Base-by-base conservation (phyloP, 495 filamentous ascomycete species). In the Aspergillus diversus region DNA sequence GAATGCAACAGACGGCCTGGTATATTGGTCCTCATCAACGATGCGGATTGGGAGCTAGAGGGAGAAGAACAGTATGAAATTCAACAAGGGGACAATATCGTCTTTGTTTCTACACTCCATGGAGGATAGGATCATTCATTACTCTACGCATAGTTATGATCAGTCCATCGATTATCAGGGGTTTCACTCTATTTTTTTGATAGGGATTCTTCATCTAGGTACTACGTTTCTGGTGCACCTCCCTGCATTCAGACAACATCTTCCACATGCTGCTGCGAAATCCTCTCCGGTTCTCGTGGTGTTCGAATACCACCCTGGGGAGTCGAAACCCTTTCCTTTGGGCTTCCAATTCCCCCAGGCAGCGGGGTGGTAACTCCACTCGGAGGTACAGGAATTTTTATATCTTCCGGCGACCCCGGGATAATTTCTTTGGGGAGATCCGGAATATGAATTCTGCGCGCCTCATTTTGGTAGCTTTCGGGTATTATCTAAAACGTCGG, bases 71-170 rank as follows among this genome's bases (percentile, higher is more conserved):
- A 82, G 59, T 98, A 97, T 73, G 88, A 92, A 70, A 80, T 98
- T 58, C 87, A 93, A 75, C 71, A 80, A 27, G 82, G 86, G 31
- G 95, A 99, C 76, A 93, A 90, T 68, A 90, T 99, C 70, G 80
- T 97, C 55, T 99, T 99, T 75, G 93, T 99, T 55, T 97, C 92
- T 57, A 99, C 95, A n/a, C 81, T 99, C 34, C 95, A 99, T 74
- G 95, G 95, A 33, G 95, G 95, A 60, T 96, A 79, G 68, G 37
- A 46, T 32, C 57, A 47, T 42, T 39, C 31, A 39, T 47, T 48
- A 58, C 56, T 64, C 50, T 59, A 39, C 16, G 11, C 55, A 37
- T 43, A 57, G 48, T 54, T 52, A 58, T 50, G 39, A 11, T 33
- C 8, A 16, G 16, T 32, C 31, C 53, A 7, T 16, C 16, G 47